phyloP scores from a whole-genome alignment of 192 early-diverging fungal genomes.

The Mortierella claussenii region DNA sequence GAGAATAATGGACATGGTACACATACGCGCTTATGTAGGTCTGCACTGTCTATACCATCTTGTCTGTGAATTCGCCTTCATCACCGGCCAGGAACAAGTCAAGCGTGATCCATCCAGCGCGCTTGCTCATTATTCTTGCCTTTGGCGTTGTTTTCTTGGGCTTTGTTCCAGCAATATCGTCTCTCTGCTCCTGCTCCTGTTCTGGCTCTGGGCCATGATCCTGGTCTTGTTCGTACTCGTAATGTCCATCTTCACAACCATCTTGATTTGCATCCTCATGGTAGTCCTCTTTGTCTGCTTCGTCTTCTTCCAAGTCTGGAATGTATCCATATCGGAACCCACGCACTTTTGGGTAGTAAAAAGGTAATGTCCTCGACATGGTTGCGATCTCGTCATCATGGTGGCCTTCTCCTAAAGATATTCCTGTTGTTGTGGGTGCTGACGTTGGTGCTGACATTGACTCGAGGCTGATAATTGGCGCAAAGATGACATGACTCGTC shows the following conservation, averaged over 20 bases:
- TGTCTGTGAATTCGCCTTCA: constrained; percentile 45
- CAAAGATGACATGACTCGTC: constrained; percentile 11
- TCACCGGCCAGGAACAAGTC: constrained; percentile 34
- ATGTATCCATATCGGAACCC: constrained; percentile 45
- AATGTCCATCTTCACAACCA: neutral
- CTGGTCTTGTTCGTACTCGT: constrained; percentile 9
- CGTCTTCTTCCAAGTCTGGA: constrained; percentile 21
- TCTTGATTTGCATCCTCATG: neutral
- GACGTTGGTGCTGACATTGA: neutral
- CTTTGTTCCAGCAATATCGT: neutral
- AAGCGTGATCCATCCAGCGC: constrained; percentile 39
- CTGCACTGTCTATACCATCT: no score
- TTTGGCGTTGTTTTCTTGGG: constrained; percentile 1
- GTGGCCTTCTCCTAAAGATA: neutral
- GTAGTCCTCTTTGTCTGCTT: neutral
- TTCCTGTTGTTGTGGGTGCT: neutral
- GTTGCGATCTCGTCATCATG: constrained; percentile 13
- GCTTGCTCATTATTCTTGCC: constrained; percentile 18
- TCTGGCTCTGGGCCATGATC: neutral
- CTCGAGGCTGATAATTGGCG: constrained; percentile 1
- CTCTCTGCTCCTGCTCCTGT: neutral
- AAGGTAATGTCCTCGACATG: constrained; percentile 35
- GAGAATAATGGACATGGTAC: no score
- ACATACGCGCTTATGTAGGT: no score
- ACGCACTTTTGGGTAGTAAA: constrained; percentile 62